Conservation (phyloP, 169 alveolate species). For the Plasmodium fragile region DNA sequence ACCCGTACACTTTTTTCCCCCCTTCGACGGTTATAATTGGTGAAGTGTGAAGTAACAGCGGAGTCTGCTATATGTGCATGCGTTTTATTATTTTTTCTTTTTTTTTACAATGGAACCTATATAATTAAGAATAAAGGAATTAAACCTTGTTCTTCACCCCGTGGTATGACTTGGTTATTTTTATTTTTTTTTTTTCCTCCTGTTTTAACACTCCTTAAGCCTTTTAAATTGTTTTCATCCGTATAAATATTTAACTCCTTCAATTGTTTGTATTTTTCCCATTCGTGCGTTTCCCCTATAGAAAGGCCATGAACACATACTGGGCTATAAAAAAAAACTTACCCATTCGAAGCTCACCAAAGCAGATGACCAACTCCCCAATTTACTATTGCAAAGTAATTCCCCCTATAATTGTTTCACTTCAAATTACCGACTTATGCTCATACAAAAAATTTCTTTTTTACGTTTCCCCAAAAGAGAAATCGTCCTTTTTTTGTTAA, state of each 20-base stretch:
- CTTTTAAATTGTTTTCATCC: background rate
- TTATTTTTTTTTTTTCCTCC: background rate
- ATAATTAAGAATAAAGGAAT: background rate
- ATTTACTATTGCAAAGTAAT: background rate
- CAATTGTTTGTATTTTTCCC: background rate
- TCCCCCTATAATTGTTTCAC: slow-evolving; percentile 10
- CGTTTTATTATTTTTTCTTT: background rate
- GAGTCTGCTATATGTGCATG: background rate
- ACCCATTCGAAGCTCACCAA: background rate
- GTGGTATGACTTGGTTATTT: background rate
- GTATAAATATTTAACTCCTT: background rate
- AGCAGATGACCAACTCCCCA: background rate
- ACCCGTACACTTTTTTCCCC: background rate
- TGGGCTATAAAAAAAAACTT: background rate
- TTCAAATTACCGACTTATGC: slow-evolving; percentile 15
- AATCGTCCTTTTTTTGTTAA: slow-evolving; percentile 13
- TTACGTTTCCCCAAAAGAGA: slow-evolving; percentile 19
- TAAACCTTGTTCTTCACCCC: background rate
- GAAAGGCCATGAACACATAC: background rate
- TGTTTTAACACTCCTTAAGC: background rate
- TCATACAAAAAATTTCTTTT: slow-evolving; percentile 21
- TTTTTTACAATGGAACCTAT: background rate
- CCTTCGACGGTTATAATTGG: background rate
- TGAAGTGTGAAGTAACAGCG: background rate
- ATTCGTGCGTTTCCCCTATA: background rate